These are phyloP conservation scores for Rhizopogon vinicolor DNA, from an alignment of 768 basidiomycete genomes.

Conservation along the genomic window DNA sequence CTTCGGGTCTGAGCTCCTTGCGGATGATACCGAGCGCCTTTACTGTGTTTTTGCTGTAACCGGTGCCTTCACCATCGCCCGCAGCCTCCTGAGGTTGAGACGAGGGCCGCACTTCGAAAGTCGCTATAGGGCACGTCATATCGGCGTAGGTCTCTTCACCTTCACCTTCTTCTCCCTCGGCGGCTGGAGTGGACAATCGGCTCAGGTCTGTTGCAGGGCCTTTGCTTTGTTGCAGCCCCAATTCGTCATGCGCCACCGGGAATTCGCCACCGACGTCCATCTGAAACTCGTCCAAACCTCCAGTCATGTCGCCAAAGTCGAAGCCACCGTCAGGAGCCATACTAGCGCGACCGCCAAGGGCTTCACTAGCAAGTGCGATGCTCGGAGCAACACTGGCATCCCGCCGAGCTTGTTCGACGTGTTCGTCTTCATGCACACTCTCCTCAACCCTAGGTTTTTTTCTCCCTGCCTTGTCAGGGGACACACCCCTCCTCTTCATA, in stretches of 20 bases:
- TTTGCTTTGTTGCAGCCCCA: slow-evolving; percentile 35
- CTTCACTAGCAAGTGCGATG: slow-evolving; percentile 50
- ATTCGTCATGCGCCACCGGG: slow-evolving; percentile 23
- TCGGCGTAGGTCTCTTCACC: slow-evolving; percentile 67
- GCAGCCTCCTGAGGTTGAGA: slow-evolving; percentile 43
- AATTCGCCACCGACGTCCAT: slow-evolving; percentile 58
- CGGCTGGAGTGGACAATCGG: slow-evolving; percentile 63
- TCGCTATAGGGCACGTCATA: slow-evolving; percentile 70
- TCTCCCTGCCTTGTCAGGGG: slow-evolving; percentile 50
- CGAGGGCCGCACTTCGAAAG: slow-evolving; percentile 65
- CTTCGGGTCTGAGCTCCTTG: slow-evolving; percentile 57
- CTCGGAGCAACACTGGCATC: slow-evolving; percentile 62
- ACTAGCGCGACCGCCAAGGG: slow-evolving; percentile 48
- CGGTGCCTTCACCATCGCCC: slow-evolving; percentile 54
- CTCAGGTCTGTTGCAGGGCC: slow-evolving; percentile 55
- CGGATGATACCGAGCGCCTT: slow-evolving; percentile 77
- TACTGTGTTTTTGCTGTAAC: slow-evolving; percentile 86
- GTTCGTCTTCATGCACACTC: slow-evolving; percentile 44
- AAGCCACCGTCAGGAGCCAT: slow-evolving; percentile 52
- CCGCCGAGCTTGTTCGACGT: slow-evolving; percentile 70
- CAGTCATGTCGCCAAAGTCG: slow-evolving; percentile 57
- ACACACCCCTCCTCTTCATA: slow-evolving; percentile 57
- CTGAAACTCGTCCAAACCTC: slow-evolving; percentile 62
- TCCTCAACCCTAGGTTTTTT: slow-evolving; percentile 58
- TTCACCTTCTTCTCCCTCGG: slow-evolving; percentile 59